phyloP scores from a whole-genome alignment of 805 yeast genomes.

The Grigorovia jiainica region DNA sequence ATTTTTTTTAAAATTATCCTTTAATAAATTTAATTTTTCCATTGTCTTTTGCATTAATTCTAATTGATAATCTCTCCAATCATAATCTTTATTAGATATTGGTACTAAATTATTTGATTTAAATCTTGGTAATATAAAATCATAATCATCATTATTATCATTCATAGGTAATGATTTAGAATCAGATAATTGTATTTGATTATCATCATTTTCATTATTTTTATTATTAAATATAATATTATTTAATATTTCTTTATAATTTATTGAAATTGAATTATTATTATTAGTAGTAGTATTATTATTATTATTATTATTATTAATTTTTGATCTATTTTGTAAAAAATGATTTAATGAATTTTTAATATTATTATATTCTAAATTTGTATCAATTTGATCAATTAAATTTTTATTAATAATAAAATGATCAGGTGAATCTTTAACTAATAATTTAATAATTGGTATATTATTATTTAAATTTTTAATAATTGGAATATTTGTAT shows the following conservation, averaged over 20 bases:
- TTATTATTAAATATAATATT: slow-evolving; percentile 22
- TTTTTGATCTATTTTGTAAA: slow-evolving; percentile 9
- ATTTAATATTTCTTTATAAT: slow-evolving; percentile 14
- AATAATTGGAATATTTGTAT: slow-evolving; percentile 13
- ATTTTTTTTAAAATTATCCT: slow-evolving; percentile 16
- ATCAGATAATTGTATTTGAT: not conserved
- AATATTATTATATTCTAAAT: slow-evolving; percentile 14
- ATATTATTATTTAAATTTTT: slow-evolving; percentile 11
- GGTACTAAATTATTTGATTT: not conserved
- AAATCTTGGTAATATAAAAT: slow-evolving; percentile 5
- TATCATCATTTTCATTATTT: slow-evolving; percentile 6
- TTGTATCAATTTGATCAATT: slow-evolving; percentile 8
- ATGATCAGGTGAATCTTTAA: slow-evolving; percentile 39
- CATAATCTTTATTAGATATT: not conserved
- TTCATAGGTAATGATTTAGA: not conserved
- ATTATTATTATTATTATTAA: not conserved
- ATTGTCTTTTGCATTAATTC: slow-evolving; percentile 31
- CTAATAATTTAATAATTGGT: slow-evolving; percentile 40
- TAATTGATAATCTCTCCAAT: slow-evolving; percentile 29
- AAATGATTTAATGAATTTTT: slow-evolving; percentile 24
- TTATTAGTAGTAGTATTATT: not conserved
- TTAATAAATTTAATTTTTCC: slow-evolving; percentile 25
- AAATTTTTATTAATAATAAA: slow-evolving; percentile 16
- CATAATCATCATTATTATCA: not conserved
- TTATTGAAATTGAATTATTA: not conserved